A percentile compares a stretch with the other conserved stretches of the same genome.
Conservation (phyloP, 169 alveolate genomes). For the Plasmodium gallinaceum region DNA sequence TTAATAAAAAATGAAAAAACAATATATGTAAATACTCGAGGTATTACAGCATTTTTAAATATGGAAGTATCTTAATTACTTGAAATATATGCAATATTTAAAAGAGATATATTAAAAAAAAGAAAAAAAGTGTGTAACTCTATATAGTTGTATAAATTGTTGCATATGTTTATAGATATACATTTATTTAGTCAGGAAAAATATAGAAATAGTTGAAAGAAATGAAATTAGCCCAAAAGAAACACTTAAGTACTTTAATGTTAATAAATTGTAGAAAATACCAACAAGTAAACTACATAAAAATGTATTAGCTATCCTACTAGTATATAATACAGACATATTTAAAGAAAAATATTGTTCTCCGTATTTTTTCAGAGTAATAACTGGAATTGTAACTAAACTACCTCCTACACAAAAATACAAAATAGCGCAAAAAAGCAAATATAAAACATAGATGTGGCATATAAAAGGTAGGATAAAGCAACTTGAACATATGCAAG, state of each 20-base stretch:
- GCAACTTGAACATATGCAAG: constrained; percentile 19
- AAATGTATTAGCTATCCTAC: constrained; percentile 62
- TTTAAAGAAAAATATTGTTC: constrained; percentile 37
- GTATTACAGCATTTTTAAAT: too few relatives aligned
- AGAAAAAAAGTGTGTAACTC: not conserved
- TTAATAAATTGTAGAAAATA: constrained; percentile 11
- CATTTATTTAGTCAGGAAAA: constrained; percentile 2
- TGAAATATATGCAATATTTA: not conserved
- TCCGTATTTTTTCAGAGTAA: constrained; percentile 62
- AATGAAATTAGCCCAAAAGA: constrained; percentile 35
- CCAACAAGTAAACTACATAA: constrained; percentile 35
- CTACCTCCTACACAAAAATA: constrained; percentile 66
- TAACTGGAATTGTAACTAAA: constrained; percentile 53
- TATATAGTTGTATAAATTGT: not conserved
- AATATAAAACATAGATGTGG: constrained; percentile 33
- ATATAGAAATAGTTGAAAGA: constrained; percentile 15
- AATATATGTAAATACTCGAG: too few relatives aligned
- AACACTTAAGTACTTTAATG: constrained; percentile 30
- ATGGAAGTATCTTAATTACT: too few relatives aligned
- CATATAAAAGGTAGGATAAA: constrained; percentile 38
- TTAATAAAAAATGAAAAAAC: too few relatives aligned
- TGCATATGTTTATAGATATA: not conserved
- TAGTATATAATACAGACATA: constrained; percentile 56
- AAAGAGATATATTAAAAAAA: not conserved
- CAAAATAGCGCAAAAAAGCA: constrained; percentile 23